Evolutionary conservation across 2,329 filamentous ascomycete genomes (phyloP), one percentile per base, ranked within the genome.

Genomic region (Penicillium sp.): DNA sequence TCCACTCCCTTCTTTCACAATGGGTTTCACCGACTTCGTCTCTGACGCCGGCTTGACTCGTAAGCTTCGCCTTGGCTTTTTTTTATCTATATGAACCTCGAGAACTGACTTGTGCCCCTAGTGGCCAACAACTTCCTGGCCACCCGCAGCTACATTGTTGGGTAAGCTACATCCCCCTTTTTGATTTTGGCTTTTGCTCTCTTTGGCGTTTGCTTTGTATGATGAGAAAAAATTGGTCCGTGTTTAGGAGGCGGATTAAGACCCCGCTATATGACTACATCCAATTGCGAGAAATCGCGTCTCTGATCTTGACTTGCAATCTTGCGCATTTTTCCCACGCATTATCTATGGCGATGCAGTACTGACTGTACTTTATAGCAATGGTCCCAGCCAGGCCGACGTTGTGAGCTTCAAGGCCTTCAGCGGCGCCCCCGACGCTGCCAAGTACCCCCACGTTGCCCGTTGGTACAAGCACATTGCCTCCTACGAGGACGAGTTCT

Each of bases 391-490:
- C 66, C 93, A 98, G 81, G 93, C 93, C 77, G 93, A 98, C 80
- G 92, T 95, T 68, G 88, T 87, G 75, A 84, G 84, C 78, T 97
- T 88, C 88, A 95, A 97, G 84, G 88, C 88, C 68, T 75, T 96
- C 72, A 84, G 80, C 69, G 76, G 80, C 64, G 75, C 83, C 53
- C 93, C 93, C 65, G 84, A 87, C 63, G 82, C 87, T 67, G 79
- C 81, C 74, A 95, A 95, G 81, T 95, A 87, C 84, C 90, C 92
- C 68, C 81, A 95, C 79, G 90, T 87, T 69, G 89, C 89, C 71
- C 87, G 93, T 75, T 98, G 93, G 93, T 96, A 95, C 85, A 95
- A 95, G 84, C 92, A 98, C 84, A 89, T 96, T 71, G 83, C 88
- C 73, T 87, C 88, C 65, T 95, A 88, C 79, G 86, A 95, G 81